Evolutionary conservation across 306 rosid genomes (phyloP), one percentile per base, ranked within the genome.

Genomic region (Lupinus albus): DNA sequence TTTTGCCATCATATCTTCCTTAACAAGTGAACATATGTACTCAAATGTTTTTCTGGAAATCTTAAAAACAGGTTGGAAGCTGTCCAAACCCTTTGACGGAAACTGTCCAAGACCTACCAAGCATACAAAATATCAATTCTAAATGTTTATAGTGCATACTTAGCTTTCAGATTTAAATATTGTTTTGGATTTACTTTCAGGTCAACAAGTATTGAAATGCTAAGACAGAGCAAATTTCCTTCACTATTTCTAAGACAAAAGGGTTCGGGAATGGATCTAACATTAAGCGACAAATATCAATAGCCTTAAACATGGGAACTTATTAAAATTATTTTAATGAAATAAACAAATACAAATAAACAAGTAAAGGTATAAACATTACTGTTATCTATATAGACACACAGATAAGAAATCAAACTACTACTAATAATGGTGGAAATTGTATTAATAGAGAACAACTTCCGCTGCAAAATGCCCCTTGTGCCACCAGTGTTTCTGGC

Each of bases 1-100:
- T 78, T 81, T 83, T n/a, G 75, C 83, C 79, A 41, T 75, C 91
- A 85, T 81, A 72, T 88, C 91, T 59, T 88, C 91, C 75, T 80
- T 81, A 47, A 88, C 95, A 39, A 88, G 91, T 17, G 90, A 85
- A 52, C 88, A 88, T 66, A 85, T 81, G 72, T 88, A 88, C 48
- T 79, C 85, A 44, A 87, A 85, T 13, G 88, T 81, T 57, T 75
- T 81, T 42, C 82, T 61, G 44, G 87, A 80, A 12, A 87, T 64
- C 78, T 71, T 87, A 49, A 84, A 87, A 74, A 82, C 71, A 39
- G 85, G 77, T 61, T 79, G 73, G 5, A 86, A 86, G 78, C 56
- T 75, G 64, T 77, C 81, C 18, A 72, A 18, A 9, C 84, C 78
- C 64, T 74, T 77, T 5, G 71, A 72, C 13, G 88, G 78, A 54